phyloP scores from a whole-genome alignment of 1,139 yeast species.

The Zygotorulaspora mrakii region DNA sequence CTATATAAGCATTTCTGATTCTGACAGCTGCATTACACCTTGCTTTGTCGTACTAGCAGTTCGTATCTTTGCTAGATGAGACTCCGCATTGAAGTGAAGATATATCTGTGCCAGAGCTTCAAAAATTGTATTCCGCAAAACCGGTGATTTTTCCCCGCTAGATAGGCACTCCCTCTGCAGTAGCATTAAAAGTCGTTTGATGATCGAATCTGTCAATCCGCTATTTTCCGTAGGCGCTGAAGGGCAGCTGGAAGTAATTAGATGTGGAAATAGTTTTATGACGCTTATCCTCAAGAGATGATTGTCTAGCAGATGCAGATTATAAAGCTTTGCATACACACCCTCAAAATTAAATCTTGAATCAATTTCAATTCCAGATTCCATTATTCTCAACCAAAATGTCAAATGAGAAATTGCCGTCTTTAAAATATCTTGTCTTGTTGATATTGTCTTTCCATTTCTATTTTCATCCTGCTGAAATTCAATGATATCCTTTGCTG shows the following conservation, averaged over 20 bases:
- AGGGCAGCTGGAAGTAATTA: conserved; percentile 15
- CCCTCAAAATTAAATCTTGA: conserved; percentile 40
- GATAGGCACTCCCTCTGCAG: conserved; percentile 12
- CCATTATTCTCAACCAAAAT: conserved; percentile 36
- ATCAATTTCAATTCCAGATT: conserved; percentile 37
- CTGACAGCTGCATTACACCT: conserved; percentile 5
- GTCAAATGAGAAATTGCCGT: conserved; percentile 29
- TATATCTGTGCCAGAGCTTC: conserved; percentile 23
- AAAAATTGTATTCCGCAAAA: background rate
- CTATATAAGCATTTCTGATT: conserved; percentile 6
- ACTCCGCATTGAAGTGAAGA: conserved; percentile 15
- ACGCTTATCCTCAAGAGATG: conserved; percentile 16
- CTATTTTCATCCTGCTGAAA: conserved; percentile 22
- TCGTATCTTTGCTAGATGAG: conserved; percentile 9
- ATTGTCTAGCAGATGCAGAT: conserved; percentile 42
- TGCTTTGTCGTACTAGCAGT: conserved; percentile 2
- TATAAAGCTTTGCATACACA: conserved; percentile 52
- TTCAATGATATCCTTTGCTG: conserved; percentile 18
- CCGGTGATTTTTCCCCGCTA: background rate
- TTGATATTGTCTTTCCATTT: conserved; percentile 12
- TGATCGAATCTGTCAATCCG: conserved; percentile 19
- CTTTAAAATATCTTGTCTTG: conserved; percentile 19
- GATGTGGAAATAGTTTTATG: conserved; percentile 22
- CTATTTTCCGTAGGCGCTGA: conserved; percentile 6
- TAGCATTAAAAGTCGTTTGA: conserved; percentile 18